These are phyloP conservation scores for Fonsecaea pugnacius DNA, from an alignment of 2,329 filamentous ascomycete genomes.

Conservation along the genomic window DNA sequence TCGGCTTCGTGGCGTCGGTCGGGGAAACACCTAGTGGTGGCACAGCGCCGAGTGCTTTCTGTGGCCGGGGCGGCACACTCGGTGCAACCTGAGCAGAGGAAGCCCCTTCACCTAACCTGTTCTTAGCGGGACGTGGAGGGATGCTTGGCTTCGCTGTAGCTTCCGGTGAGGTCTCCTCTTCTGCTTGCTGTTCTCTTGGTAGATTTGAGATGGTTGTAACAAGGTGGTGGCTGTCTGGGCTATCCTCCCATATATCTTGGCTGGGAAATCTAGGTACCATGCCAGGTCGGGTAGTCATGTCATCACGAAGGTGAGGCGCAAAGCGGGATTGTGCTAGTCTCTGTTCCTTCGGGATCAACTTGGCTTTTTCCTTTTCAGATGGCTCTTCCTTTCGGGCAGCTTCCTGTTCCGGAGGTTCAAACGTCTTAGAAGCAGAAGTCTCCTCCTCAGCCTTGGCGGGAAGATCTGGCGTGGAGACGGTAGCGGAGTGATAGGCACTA, in stretches of 20 bases:
- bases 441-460: constrained; percentile 47
- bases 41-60: constrained; percentile 42
- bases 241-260: constrained; percentile 92
- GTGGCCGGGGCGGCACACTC: constrained; percentile 41
- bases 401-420: constrained; percentile 56
- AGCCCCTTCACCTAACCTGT: constrained; percentile 35
- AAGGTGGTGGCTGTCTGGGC: constrained; percentile 78
- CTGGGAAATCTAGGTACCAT: constrained; percentile 80
- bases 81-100: constrained; percentile 34
- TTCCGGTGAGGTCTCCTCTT: constrained; percentile 46
- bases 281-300: constrained; percentile 56
- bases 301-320: constrained; percentile 57
- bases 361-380: constrained; percentile 47
- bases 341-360: constrained; percentile 44
- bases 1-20: constrained; percentile 26
- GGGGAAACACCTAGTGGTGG: constrained; percentile 42
- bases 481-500: constrained; percentile 75
- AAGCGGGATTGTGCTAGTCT: constrained; percentile 40
- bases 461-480: constrained; percentile 79
- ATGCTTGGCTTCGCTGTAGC: constrained; percentile 39
- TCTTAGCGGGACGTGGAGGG: constrained; percentile 40
- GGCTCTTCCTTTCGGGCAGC: constrained; percentile 47
- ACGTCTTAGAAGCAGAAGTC: constrained; percentile 38
- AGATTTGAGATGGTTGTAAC: constrained; percentile 70
- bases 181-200: constrained; percentile 53